Evolutionary conservation across 495 filamentous ascomycete genomes (phyloP).

Genomic region (Aspergillus leporis): DNA sequence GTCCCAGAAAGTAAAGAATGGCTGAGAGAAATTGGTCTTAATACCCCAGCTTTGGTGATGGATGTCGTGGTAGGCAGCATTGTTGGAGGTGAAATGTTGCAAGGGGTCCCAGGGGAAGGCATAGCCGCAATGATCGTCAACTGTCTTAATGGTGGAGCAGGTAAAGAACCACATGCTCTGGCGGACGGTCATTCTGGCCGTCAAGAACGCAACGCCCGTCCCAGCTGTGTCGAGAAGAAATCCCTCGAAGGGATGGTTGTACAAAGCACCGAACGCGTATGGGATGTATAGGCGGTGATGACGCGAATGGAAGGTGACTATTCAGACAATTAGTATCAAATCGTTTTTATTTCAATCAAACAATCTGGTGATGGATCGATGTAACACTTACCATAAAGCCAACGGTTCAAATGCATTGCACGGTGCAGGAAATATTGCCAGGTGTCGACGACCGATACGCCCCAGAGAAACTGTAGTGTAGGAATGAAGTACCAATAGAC

Average conservation of each 20-base stretch:
- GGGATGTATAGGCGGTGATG: slow-evolving; percentile 97
- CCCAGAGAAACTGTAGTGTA: slow-evolving; percentile 68
- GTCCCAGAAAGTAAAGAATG: slow-evolving; percentile 56
- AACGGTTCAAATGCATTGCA: slow-evolving; percentile 91
- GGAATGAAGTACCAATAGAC: slow-evolving; percentile 83
- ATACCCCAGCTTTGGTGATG: slow-evolving; percentile 99
- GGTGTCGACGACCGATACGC: slow-evolving; percentile 77
- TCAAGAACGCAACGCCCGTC: slow-evolving; percentile 75
- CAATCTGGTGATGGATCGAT: background rate
- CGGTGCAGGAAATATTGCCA: slow-evolving; percentile 98
- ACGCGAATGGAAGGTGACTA: slow-evolving; percentile 85
- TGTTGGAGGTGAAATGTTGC: slow-evolving; percentile 87
- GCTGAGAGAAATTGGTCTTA: slow-evolving; percentile 60
- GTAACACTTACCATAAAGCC: slow-evolving; percentile 84
- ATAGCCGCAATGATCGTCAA: slow-evolving; percentile 97
- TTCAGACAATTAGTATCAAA: slow-evolving; percentile 7
- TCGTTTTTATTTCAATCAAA: background rate
- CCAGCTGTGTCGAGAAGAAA: slow-evolving; percentile 91
- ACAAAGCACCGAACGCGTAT: slow-evolving; percentile 94
- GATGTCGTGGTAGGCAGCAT: slow-evolving; percentile 93
- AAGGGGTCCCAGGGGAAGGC: slow-evolving; percentile 92
- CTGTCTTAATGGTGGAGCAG: slow-evolving; percentile 84
- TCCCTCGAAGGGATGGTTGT: slow-evolving; percentile 89
- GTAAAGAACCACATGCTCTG: slow-evolving; percentile 86
- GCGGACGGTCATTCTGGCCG: slow-evolving; percentile 72